These are phyloP conservation scores for Neofusicoccum cordaticola DNA, from an alignment of 2,329 filamentous ascomycete genomes.

Conservation along the genomic window DNA sequence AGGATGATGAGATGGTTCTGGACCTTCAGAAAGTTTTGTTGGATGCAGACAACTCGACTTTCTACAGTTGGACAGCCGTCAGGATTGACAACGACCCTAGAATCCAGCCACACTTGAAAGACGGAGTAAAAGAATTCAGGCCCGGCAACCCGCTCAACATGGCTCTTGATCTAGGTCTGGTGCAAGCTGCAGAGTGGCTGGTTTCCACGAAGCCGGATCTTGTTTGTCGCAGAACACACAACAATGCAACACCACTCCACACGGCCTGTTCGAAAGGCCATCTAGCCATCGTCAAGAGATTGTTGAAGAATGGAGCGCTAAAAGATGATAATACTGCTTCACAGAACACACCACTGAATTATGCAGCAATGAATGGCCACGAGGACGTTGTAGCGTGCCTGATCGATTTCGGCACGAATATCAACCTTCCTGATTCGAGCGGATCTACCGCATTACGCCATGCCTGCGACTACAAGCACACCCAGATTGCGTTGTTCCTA, in stretches of 20 bases:
- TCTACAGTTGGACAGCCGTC: not conserved
- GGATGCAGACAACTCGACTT: not conserved
- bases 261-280: not conserved
- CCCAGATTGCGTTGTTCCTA: not conserved
- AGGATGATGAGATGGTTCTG: not conserved
- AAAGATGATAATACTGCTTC: not conserved
- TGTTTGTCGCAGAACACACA: not conserved
- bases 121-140: not conserved
- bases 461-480: no score
- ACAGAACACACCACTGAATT: not conserved
- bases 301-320: not conserved
- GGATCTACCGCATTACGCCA: no score
- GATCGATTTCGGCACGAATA: no score
- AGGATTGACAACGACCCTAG: not conserved
- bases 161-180: not conserved
- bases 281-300: not conserved
- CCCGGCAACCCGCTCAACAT: not conserved
- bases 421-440: no score
- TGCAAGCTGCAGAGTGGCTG: not conserved
- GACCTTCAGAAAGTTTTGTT: not conserved
- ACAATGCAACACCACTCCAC: not conserved
- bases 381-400: no score
- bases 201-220: not conserved
- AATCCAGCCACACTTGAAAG: not conserved
- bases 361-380: not conserved